Conservation (phyloP, 192 early-diverging fungal species). For the Lobosporangium transversale region DNA sequence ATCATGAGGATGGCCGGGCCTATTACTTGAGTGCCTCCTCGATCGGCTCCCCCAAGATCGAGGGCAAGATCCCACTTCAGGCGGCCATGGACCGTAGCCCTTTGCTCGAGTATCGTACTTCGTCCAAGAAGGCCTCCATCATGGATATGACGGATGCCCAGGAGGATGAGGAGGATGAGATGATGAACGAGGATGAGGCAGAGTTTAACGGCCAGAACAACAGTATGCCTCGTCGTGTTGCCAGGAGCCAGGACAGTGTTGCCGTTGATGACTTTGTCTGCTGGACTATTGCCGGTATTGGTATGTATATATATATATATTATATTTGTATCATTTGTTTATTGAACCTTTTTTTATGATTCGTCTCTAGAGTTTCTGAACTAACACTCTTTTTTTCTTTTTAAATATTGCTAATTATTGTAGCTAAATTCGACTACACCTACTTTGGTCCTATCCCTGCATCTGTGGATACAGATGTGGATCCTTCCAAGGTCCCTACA, state of each 20-base stretch:
- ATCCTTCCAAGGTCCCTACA: slow-evolving; percentile 44
- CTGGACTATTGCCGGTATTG: slow-evolving; percentile 87
- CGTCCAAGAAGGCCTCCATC: slow-evolving; percentile 52
- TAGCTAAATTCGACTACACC: slow-evolving; percentile 57
- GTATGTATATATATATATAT: slow-evolving; percentile 52
- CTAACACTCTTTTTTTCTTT: neutral
- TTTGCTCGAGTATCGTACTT: slow-evolving; percentile 47
- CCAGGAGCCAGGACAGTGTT: slow-evolving; percentile 31
- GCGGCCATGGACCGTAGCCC: slow-evolving; percentile 53
- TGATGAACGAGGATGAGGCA: slow-evolving; percentile 20
- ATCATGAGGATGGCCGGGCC: slow-evolving; percentile 37
- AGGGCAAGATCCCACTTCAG: slow-evolving; percentile 52
- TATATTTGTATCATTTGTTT: neutral
- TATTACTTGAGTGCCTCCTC: slow-evolving; percentile 58
- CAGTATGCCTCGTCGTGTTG: slow-evolving; percentile 23
- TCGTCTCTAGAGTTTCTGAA: too few relatives aligned
- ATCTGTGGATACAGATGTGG: slow-evolving; percentile 39
- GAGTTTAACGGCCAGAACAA: slow-evolving; percentile 26
- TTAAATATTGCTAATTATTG: neutral
- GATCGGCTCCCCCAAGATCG: slow-evolving; percentile 49
- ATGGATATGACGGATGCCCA: slow-evolving; percentile 42
- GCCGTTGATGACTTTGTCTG: slow-evolving; percentile 78
- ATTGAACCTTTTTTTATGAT: neutral
- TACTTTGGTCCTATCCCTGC: slow-evolving; percentile 54
- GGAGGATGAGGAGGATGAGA: slow-evolving; percentile 34